Evolutionary conservation across 805 yeast genomes (phyloP).

Genomic region (Metschnikowia cubensis): DNA sequence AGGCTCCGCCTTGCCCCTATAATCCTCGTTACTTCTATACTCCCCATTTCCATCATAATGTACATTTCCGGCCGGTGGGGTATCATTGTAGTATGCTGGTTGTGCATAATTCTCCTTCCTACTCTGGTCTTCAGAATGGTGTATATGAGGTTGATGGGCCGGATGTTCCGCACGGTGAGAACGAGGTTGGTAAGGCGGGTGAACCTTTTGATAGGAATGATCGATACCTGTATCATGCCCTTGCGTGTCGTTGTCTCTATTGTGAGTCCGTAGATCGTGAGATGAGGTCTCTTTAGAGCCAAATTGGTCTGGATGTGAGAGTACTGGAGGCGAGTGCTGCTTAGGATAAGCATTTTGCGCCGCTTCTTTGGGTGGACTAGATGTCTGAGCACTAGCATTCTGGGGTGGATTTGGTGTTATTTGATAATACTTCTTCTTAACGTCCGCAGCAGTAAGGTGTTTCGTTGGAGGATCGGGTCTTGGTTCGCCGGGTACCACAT

Average conservation of each 20-base stretch:
- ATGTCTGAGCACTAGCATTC: not conserved
- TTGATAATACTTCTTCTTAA: constrained; percentile 2
- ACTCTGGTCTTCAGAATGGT: not conserved
- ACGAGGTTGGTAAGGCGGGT: not conserved
- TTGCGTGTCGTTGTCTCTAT: not conserved
- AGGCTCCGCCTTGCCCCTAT: not conserved
- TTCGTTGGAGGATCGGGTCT: not conserved
- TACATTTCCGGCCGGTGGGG: not conserved
- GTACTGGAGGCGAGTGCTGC: not conserved
- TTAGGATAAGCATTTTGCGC: not conserved
- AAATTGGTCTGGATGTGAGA: not conserved
- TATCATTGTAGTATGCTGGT: not conserved
- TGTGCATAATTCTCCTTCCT: not conserved
- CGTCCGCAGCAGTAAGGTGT: not conserved
- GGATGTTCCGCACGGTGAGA: not conserved
- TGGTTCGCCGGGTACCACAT: constrained; percentile 18
- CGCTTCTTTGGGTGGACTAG: not conserved
- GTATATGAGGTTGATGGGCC: not conserved
- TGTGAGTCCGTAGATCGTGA: not conserved
- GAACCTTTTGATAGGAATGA: not conserved
- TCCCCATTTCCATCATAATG: not conserved
- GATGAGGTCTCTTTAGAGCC: too few species aligned
- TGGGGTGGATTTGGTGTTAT: not conserved
- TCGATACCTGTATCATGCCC: not conserved
- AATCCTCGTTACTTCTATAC: not conserved